Percentiles rank a stretch among this genome's conserved stretches.
Conservation (phyloP, 768 basidiomycete genomes). For the Mycena pura region DNA sequence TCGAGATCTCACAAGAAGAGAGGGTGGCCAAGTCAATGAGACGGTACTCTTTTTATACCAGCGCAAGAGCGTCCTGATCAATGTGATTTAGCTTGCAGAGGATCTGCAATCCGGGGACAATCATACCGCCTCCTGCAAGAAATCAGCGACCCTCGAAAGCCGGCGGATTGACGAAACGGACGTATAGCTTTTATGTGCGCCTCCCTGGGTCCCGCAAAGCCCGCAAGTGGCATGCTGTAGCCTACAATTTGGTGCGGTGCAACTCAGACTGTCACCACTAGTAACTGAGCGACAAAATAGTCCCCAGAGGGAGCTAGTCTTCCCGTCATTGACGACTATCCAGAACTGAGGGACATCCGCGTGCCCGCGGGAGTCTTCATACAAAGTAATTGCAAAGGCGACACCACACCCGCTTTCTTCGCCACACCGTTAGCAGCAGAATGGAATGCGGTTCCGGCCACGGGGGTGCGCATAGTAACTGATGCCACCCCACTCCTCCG, state of each 20-base stretch:
- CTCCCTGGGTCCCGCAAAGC: conserved; percentile 46
- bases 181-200: conserved; percentile 62
- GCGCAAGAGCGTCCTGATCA: not conserved
- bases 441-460: not conserved
- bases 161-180: conserved; percentile 65
- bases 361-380: conserved; percentile 59
- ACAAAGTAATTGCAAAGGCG: conserved; percentile 54
- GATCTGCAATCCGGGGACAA: conserved; percentile 49
- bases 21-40: conserved; percentile 58
- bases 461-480: not conserved
- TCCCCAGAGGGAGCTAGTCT: conserved; percentile 54
- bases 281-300: conserved; percentile 33
- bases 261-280: not conserved
- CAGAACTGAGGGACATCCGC: conserved; percentile 51
- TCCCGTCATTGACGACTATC: conserved; percentile 59
- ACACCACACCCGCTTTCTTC: not conserved
- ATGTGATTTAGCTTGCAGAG: conserved; percentile 45
- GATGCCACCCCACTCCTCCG: not conserved
- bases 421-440: not conserved
- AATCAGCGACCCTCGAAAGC: conserved; percentile 61
- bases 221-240: conserved; percentile 64
- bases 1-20: conserved; percentile 62
- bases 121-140: conserved; percentile 48
- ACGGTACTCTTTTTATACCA: conserved; percentile 12
- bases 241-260: conserved; percentile 56